Conservation (phyloP, 1,284 basidiomycete genomes). For the Cryptococcus sp. region DNA sequence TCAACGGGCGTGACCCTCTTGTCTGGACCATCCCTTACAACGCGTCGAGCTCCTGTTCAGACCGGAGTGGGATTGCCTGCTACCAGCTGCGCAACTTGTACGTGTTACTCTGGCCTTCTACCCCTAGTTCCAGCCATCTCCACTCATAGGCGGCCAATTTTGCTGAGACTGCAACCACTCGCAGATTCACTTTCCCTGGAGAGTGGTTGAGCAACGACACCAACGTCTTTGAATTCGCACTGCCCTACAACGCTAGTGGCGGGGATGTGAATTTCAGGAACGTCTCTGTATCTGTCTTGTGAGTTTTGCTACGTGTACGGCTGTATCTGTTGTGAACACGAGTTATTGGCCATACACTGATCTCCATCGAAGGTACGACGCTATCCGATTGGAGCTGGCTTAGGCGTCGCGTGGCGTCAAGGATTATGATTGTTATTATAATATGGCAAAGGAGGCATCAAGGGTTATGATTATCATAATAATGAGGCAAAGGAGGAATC, state of each 20-base stretch:
- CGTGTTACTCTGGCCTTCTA: no score
- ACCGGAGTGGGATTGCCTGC: slow-evolving; percentile 20
- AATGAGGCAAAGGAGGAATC: no score
- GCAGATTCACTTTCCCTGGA: slow-evolving; percentile 15
- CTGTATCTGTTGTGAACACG: no score
- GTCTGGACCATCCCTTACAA: slow-evolving; percentile 20
- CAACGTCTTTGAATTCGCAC: slow-evolving; percentile 18
- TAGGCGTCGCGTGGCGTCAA: not conserved
- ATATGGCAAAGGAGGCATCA: no score
- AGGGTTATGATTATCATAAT: no score
- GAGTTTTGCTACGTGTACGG: not conserved
- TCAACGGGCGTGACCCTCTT: slow-evolving; percentile 16
- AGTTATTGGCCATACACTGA: not conserved
- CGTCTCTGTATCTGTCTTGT: slow-evolving; percentile 12
- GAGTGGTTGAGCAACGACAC: slow-evolving; percentile 16
- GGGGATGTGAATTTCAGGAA: slow-evolving; percentile 15
- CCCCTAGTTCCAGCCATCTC: no score
- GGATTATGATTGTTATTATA: no score
- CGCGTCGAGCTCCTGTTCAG: slow-evolving; percentile 17
- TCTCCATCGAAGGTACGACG: slow-evolving; percentile 2
- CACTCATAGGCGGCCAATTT: no score
- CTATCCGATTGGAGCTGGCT: slow-evolving; percentile 2
- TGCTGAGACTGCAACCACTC: not conserved
- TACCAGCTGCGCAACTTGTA: slow-evolving; percentile 17
- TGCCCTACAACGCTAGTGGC: slow-evolving; percentile 20